Conservation (phyloP, 148 eudicot species). For the Vaccinium myrtillus region DNA sequence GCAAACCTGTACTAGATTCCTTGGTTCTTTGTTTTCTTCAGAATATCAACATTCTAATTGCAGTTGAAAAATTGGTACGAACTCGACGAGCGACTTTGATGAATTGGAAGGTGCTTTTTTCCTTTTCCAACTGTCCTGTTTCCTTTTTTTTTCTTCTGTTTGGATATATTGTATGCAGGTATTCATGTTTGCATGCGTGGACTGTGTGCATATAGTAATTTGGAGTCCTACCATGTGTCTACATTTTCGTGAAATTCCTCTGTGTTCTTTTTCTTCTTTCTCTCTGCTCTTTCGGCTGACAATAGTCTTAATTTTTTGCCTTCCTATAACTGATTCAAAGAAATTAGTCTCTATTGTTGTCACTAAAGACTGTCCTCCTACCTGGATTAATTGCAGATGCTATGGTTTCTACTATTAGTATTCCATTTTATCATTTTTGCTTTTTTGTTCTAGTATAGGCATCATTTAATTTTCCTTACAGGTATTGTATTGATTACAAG, state of each 20-base stretch:
- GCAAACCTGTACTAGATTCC: conserved; percentile 54
- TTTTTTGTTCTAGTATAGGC: not conserved
- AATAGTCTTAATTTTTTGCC: not conserved
- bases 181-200: not conserved
- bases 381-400: conserved; percentile 3
- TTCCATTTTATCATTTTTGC: not conserved
- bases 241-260: not conserved
- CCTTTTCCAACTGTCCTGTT: conserved; percentile 4
- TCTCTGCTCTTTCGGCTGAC: not conserved
- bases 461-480: not conserved
- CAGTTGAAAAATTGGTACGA: conserved; percentile 58
- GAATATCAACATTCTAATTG: conserved; percentile 60
- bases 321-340: not conserved
- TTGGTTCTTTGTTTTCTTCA: conserved; percentile 56
- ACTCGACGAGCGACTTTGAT: conserved; percentile 73
- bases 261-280: not conserved
- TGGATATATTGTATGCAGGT: not conserved
- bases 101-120: conserved; percentile 70
- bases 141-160: conserved; percentile 1
- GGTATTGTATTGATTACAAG: conserved; percentile 16
- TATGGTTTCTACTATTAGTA: conserved; percentile 11
- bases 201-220: not conserved
- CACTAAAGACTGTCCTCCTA: not conserved
- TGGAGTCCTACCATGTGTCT: not conserved
- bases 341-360: not conserved